Base-by-base conservation (phyloP, 768 basidiomycete species). In the Boletus subparvulus region DNA sequence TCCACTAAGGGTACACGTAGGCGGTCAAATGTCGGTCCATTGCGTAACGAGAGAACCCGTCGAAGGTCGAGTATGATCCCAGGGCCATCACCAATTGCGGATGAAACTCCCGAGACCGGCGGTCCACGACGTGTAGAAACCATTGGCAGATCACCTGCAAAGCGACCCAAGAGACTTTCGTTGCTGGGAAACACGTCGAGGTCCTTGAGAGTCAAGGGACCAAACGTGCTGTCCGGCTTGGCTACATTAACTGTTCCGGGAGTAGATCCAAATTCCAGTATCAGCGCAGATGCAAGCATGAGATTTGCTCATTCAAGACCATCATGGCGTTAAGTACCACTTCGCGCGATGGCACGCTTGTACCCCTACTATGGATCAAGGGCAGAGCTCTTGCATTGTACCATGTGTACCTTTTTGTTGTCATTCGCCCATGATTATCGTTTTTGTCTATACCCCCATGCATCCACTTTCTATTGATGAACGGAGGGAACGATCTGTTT, bases 51-150 rank as follows among this genome's bases (percentile, higher is more conserved):
- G 69, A 90, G 88, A 69, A 73, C 74, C 14, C 77, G 90, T 56
- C 77, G 92, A 56, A 80, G 91, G 55, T 92, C 91, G 39, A 94
- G 92, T 65, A 72, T 91, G 77, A 89, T 93, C 58, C 87, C 87
- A n/a, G 83, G 84, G 59, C 78, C 83, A 47, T 80, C 83, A 16
- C 77, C 80, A n/a, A 73, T 68, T 42, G 68, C 66, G 26, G 74
- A 70, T 35, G 80, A 81, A 26, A 65, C 66, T 8, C 36, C 52
- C 16, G 64, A 76, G 56, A 68, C 62, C 36, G 50, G 50, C 17
- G 75, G 74, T 28, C 61, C 75, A 63, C 66, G 82, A 58, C 73
- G 86, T 26, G 72, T 80, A 11, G 65, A 81, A 49, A 41, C 78
- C 37, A 68, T 72, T 41, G 64, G 67, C 6, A 67, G 70, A 56